Evolutionary conservation across 139 green algal species (phyloP), one percentile per base, ranked within the genome.

Genomic region (Auxenochlorella pyrenoidosa): DNA sequence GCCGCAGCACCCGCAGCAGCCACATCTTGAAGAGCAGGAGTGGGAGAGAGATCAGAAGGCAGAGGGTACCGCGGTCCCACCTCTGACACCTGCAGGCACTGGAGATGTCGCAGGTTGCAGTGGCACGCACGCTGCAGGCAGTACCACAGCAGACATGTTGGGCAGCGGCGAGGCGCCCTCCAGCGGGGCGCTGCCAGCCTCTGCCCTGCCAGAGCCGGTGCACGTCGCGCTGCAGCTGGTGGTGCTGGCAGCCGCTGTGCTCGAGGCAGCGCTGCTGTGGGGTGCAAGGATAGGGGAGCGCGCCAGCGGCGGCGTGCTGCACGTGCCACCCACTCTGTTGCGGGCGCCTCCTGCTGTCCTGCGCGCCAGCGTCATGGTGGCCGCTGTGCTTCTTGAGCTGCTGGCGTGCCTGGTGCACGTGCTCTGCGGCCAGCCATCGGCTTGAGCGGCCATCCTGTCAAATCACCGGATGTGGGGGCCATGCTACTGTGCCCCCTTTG

Each of bases 211-310:
- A 28, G 54, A 22, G 54, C 54, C 54, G 18, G 12, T 76, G 70
- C 70, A 32, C 16, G 28, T 70, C 32, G 32, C 34, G 75, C 30
- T 83, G 78, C 78, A 47, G 51, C 78, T 83, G 1, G 38, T 44
- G 18, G 32, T 83, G 78, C 78, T 72, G 78, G 32, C 70, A 58
- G 12, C 44, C 34, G 78, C 51, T 30, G 51, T 41, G 21, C 8
- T 34, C 18, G 78, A 83, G 54, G 36, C n/a, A n/a, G 51, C 21
- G 78, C 78, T 83, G 78, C 78, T 83, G 78, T 71, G n/a, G 18
- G 32, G n/a, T 8, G 78, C 78, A 5, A 5, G 32, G 3, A 4
- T 71, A 15, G 51, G 21, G n/a, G 51, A 51, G n/a, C 51, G 54
- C 18, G 54, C 78, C 51, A 83, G 78, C 78, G 30, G 60, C 30